Conservation (phyloP, 345 rosid genomes). For the Psidium friedrichsthalianum region DNA sequence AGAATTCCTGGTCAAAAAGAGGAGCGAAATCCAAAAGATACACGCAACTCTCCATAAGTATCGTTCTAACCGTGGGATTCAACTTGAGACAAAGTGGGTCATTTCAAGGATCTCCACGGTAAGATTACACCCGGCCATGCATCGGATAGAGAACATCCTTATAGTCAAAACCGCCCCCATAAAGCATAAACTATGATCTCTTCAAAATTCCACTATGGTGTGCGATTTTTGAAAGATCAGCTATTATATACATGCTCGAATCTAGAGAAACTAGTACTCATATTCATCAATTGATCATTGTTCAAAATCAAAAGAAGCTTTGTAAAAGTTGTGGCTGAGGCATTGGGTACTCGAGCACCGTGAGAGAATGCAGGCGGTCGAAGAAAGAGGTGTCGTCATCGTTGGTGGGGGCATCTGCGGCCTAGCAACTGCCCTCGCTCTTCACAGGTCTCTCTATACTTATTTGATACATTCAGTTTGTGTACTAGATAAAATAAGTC, state of each 20-base stretch:
- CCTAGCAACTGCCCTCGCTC: slow-evolving; percentile 11
- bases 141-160: neutral
- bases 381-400: slow-evolving; percentile 1
- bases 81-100: neutral
- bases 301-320: neutral
- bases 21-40: no score
- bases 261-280: neutral
- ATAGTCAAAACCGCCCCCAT: neutral
- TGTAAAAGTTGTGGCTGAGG: neutral
- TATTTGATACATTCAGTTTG: neutral
- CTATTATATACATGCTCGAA: neutral
- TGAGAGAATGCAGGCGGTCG: neutral
- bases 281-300: no score
- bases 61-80: neutral
- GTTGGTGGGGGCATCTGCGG: slow-evolving; percentile 11
- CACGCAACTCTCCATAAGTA: neutral
- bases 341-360: neutral
- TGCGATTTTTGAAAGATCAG: neutral
- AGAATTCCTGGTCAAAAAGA: no score
- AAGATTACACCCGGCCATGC: neutral
- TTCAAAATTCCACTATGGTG: neutral
- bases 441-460: neutral
- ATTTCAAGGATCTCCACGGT: neutral
- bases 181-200: neutral
- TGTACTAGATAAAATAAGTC: no score